Conservation (phyloP, 1,284 basidiomycete species). For the Chondrostereum purpureum region DNA sequence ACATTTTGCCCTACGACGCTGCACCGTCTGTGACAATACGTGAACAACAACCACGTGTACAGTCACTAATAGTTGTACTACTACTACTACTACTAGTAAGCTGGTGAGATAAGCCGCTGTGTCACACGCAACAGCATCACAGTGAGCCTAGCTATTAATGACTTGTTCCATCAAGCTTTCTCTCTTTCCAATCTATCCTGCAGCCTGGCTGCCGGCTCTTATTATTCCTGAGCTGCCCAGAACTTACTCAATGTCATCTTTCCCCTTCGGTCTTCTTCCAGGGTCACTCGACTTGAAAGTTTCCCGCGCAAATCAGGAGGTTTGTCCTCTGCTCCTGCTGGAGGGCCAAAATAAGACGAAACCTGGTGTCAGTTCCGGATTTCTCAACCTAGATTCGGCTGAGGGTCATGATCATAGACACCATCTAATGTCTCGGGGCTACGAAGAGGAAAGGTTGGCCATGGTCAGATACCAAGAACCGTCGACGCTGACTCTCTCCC, state of each 20-base stretch:
- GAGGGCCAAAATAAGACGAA: constrained; percentile 4
- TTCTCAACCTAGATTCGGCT: constrained; percentile 9
- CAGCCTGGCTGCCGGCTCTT: constrained; percentile 9
- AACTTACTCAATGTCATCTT: constrained; percentile 11
- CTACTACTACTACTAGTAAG: too few relatives aligned
- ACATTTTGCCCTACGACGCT: too few relatives aligned
- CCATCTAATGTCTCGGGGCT: constrained; percentile 3
- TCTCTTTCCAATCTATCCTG: constrained; percentile 7
- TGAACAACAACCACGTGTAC: too few relatives aligned
- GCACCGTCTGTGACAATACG: too few relatives aligned
- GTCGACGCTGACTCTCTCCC: constrained; percentile 12
- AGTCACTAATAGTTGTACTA: too few relatives aligned
- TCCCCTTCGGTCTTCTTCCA: constrained; percentile 8
- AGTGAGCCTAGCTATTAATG: constrained; percentile 9
- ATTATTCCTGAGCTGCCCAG: constrained; percentile 9
- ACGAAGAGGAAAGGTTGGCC: constrained; percentile 5
- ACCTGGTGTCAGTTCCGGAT: constrained; percentile 9
- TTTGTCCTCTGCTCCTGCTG: constrained; percentile 4
- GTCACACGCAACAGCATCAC: too few relatives aligned
- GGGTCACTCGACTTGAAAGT: constrained; percentile 10
- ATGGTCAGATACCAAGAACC: too few relatives aligned
- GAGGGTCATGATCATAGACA: constrained; percentile 8
- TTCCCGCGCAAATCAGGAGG: constrained; percentile 5
- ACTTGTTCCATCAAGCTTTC: constrained; percentile 10
- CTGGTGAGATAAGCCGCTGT: too few relatives aligned